phyloP scores from a whole-genome alignment of 1,139 yeast genomes.

The Suhomyces yuchorum region DNA sequence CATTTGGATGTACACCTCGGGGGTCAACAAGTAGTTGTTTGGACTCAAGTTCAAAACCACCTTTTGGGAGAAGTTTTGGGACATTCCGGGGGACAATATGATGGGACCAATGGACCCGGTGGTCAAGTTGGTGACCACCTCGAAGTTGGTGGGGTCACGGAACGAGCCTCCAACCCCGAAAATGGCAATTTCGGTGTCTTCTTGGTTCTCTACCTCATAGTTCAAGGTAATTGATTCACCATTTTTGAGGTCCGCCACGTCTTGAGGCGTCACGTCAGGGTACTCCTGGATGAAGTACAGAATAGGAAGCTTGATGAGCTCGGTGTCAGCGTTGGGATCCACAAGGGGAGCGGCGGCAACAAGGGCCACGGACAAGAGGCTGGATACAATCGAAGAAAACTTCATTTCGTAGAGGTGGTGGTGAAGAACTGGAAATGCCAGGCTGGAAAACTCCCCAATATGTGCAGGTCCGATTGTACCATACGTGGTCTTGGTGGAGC shows the following conservation, averaged over 20 bases:
- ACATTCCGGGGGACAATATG: conserved; percentile 50
- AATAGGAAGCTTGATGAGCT: conserved; percentile 36
- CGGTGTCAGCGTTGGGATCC: conserved; percentile 19
- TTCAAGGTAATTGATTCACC: conserved; percentile 58
- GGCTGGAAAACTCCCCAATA: background rate
- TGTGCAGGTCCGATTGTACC: background rate
- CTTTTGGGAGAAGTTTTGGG: conserved; percentile 52
- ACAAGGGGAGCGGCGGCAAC: conserved; percentile 23
- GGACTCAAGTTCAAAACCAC: conserved; percentile 60
- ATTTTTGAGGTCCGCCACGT: conserved; percentile 46
- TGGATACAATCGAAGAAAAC: conserved; percentile 21
- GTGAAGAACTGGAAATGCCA: background rate
- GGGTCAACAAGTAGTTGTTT: conserved; percentile 59
- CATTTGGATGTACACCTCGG: conserved; percentile 57
- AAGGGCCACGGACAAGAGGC: conserved; percentile 18
- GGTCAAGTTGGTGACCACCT: conserved; percentile 61
- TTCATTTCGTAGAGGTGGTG: conserved; percentile 17
- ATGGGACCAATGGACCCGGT: conserved; percentile 68
- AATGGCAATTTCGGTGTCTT: conserved; percentile 46
- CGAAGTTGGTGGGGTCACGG: conserved; percentile 56
- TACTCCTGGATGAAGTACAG: conserved; percentile 46
- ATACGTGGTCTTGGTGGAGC: background rate
- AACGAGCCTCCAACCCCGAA: conserved; percentile 79
- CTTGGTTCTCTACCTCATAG: conserved; percentile 60
- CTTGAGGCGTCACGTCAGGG: conserved; percentile 38